Base-by-base conservation (phyloP, 371 early-diverging fungal species). In the Chytridium lagenaria region DNA sequence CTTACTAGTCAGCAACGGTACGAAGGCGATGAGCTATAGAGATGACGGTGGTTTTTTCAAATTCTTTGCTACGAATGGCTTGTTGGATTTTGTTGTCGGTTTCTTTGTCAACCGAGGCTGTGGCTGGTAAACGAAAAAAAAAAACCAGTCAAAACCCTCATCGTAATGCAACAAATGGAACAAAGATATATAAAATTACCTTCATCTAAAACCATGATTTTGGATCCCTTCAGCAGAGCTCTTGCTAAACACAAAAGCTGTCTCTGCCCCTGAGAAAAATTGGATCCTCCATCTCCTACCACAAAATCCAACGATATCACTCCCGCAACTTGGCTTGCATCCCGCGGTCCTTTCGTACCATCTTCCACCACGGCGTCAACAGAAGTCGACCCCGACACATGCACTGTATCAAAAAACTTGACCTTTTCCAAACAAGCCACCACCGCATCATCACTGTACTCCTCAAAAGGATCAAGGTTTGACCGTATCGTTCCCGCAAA, bases 51-150 rank as follows among this genome's bases (percentile, higher is more conserved):
- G n/a, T n/a, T n/a, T n/a, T 70, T 34, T 83, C 85, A 59, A 44
- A 44, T 44, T 55, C 55, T 16, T 7, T 7, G 10, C 55, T 89
- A 31, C 94, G 87, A 68, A 97, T 94, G 0, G 93, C 93, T 69
- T 86, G 75, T 73, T 93, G 94, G 69, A 95, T 93, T 71, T 86
- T 78, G 59, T 87, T 84, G 71, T 94, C 94, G 1, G 93, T 84
- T 5, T 66, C 74, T 44, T 71, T 63, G 67, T 84, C 84, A 30
- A 84, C 80, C 23, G 72, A 71, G 34, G 90, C 88, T 0, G 90
- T 90, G 19, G 90, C n/a, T n/a, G n/a, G n/a, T n/a, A n/a, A n/a
- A n/a, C n/a, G n/a, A n/a, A n/a, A n/a, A n/a, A n/a, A n/a, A n/a
- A n/a, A n/a, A n/a, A n/a, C n/a, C n/a, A n/a, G n/a, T n/a, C n/a